Evolutionary conservation across 768 basidiomycete species (phyloP), one percentile per base, ranked within the genome.

Genomic region (Strobilomyces dryophilus): DNA sequence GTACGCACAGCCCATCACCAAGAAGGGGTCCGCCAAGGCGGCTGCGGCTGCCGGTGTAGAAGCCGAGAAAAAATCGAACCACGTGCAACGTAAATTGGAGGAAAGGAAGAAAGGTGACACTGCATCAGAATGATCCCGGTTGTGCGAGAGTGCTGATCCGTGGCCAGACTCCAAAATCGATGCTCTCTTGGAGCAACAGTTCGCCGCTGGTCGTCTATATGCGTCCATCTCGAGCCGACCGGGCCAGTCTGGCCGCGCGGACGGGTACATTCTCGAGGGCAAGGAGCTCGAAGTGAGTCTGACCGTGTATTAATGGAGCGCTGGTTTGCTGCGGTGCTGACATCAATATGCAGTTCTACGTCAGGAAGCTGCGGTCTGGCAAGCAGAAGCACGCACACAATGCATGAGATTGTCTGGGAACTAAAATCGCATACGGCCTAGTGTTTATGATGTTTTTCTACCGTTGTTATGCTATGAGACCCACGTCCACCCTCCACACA

Each of bases 241-340:
- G 52, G 97, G 97, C 37, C 97, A 99, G 74, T 89, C 85, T 51
- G 97, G 97, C 27, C 93, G 97, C 61, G 85, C 89, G 52, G 97
- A 99, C 72, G 97, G 97, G 48, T 98, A 98, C 76, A 78, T 99
- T 58, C 84, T 99, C 49, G 97, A 99, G 79, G 97, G 97, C 68
- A 94, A 92, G 77, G 97, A 99, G 73, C 85, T 98, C 51, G 95
- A 98, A 82, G 93, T 95, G 59, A 47, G 80, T 55, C 1, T 17
- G 43, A 2, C 8, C 14, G 29, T 2, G 32, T 11, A 29, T 32
- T 24, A 11, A 12, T 21, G 24, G 24, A 24, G 4, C 24, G 2
- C 24, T 31, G 20, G 5, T 15, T 29, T 39, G 29, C 36, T 53
- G 49, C 53, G 46, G 44, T 48, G 45, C 61, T 69, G 56, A 66